phyloP scores from a whole-genome alignment of 306 rosid genomes.

The Dalbergia cultrata region DNA sequence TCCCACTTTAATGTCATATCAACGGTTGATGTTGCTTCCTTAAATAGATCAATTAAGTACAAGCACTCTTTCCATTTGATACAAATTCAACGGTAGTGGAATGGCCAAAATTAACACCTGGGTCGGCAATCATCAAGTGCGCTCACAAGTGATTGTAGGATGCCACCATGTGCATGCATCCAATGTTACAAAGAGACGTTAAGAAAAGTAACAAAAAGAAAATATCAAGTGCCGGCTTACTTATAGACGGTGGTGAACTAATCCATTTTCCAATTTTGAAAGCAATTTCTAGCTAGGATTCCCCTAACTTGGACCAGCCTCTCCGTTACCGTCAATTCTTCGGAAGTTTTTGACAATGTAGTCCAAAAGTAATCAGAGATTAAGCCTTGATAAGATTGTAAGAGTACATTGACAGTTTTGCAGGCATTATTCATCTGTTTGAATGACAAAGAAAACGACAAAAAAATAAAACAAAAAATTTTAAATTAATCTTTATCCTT shows the following conservation, averaged over 20 bases:
- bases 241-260: constrained; percentile 1
- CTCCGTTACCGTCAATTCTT: constrained; percentile 6
- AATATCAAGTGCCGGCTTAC: constrained; percentile 53
- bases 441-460: too few relatives aligned
- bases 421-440: too few relatives aligned
- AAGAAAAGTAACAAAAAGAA: constrained; percentile 38
- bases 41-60: constrained; percentile 37
- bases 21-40: constrained; percentile 46
- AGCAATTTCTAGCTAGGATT: constrained; percentile 42
- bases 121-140: constrained; percentile 41
- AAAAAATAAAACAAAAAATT: too few relatives aligned
- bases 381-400: background rate
- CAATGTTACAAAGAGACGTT: constrained; percentile 45
- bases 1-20: constrained; percentile 22
- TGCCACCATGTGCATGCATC: constrained; percentile 52
- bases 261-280: constrained; percentile 6
- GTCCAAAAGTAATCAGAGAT: background rate
- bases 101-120: constrained; percentile 8
- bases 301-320: constrained; percentile 22
- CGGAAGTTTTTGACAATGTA: constrained; percentile 9
- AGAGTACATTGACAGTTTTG: too few relatives aligned
- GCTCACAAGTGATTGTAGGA: constrained; percentile 36
- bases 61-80: constrained; percentile 7
- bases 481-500: too few relatives aligned
- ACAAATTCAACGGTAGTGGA: constrained; percentile 15